Conservation (phyloP, 768 basidiomycete species). For the Rhizopogon rudus region DNA sequence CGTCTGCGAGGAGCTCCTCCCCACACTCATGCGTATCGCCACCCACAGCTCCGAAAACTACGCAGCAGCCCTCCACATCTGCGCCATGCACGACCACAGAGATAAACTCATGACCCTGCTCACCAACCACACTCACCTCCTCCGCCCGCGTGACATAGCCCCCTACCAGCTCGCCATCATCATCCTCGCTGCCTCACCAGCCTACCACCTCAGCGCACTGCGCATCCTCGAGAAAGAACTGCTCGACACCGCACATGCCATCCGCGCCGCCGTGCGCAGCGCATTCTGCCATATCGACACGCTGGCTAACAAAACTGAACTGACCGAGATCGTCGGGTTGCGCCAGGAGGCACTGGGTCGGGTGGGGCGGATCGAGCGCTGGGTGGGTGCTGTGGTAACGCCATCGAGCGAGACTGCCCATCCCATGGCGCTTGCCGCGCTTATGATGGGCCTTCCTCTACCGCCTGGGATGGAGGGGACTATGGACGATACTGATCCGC, state of each 20-base stretch:
- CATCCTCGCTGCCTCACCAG: constrained; percentile 26
- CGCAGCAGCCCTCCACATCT: constrained; percentile 50
- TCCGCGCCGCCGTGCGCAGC: constrained; percentile 38
- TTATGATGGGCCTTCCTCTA: constrained; percentile 54
- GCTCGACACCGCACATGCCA: constrained; percentile 35
- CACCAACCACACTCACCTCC: constrained; percentile 42
- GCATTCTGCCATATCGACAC: constrained; percentile 46
- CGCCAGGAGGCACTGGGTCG: constrained; percentile 34
- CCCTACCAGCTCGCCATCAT: constrained; percentile 42
- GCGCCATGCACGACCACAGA: constrained; percentile 32
- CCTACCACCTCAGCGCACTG: constrained; percentile 28
- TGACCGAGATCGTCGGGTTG: constrained; percentile 43
- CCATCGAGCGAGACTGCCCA: constrained; percentile 32
- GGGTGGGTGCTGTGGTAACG: constrained; percentile 46
- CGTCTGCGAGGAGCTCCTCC: constrained; percentile 30
- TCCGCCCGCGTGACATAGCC: constrained; percentile 54
- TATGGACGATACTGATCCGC: constrained; percentile 39
- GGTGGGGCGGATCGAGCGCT: constrained; percentile 42
- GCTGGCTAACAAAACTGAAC: constrained; percentile 32
- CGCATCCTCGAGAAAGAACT: constrained; percentile 51
- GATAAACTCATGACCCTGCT: constrained; percentile 38
- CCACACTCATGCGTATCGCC: constrained; percentile 35
- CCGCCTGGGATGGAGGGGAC: constrained; percentile 31
- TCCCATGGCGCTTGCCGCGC: constrained; percentile 59
- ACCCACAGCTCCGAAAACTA: constrained; percentile 47